Base-by-base conservation (phyloP, 345 rosid genomes). In the Durio zibethinus region DNA sequence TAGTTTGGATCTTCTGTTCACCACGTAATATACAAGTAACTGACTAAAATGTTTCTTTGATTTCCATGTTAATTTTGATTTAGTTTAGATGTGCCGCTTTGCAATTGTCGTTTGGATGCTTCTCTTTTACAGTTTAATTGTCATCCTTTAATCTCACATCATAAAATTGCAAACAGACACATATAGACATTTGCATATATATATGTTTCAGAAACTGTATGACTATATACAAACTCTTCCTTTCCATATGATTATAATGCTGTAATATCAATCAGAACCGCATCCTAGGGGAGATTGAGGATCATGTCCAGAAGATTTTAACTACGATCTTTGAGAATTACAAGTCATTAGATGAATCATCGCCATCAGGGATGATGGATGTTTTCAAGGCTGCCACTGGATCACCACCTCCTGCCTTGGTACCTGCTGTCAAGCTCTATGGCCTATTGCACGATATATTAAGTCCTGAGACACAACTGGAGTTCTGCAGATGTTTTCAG, bases 371-470 rank as follows among this genome's bases (percentile, higher is more conserved):
- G 52, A 86, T 89, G 75, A 86, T 85, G 87, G 97, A 88, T 73
- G 88, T 89, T 76, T 90, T 90, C 81, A 86, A 86, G 78, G 85
- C 96, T 38, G 94, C 97, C 74, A 89, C 88, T 52, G 97, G 93
- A 60, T 61, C 84, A 77, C 91, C 93, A 79, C 91, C 96, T 45
- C 96, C 97, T 72, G 94, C 89, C 31, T 65, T 95, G 60, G 88
- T 86, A 74, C 92, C 99, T 80, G 94, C 98, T 63, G 91, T 95
- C 83, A 89, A 92, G 87, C 90, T 95, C 10, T 95, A 89, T 77
- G 85, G 85, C 65, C 93, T 93, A 85, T 93, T 93, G 60, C 92
- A 95, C 59, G 99, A 95, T 85, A 82, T 93, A 75, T 89, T 90
- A 82, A 84, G 84, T 75, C 97, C 98, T 0, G 99, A 95, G 84